Evolutionary conservation across 2,329 filamentous ascomycete species (phyloP).

Genomic region (Chalaropsis thielavioides): DNA sequence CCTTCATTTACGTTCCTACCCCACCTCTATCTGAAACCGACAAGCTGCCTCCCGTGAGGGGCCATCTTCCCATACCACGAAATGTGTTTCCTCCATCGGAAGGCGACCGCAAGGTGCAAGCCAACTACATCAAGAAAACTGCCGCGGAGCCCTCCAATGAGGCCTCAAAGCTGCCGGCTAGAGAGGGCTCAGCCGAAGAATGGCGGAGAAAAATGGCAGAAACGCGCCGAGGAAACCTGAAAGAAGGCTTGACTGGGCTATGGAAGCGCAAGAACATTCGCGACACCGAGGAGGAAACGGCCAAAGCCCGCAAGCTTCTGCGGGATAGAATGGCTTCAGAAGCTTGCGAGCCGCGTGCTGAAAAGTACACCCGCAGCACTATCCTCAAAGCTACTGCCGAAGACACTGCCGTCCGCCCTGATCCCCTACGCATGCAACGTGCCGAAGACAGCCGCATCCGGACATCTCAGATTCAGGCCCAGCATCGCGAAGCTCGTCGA

Average conservation of each 20-base stretch:
- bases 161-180: conserved; percentile 26
- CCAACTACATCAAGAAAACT: conserved; percentile 45
- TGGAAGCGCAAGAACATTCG: conserved; percentile 45
- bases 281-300: conserved; percentile 25
- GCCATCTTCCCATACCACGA: conserved; percentile 69
- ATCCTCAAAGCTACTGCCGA: conserved; percentile 39
- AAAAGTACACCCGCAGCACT: conserved; percentile 57
- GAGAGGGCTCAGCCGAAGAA: conserved; percentile 26
- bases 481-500: conserved; percentile 45
- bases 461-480: conserved; percentile 31
- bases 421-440: conserved; percentile 47
- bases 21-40: conserved; percentile 50
- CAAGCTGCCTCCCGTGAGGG: conserved; percentile 43
- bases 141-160: conserved; percentile 39
- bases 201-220: conserved; percentile 66
- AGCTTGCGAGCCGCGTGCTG: conserved; percentile 59
- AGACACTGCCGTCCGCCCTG: conserved; percentile 39
- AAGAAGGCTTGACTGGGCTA: conserved; percentile 54
- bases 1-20: conserved; percentile 68
- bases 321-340: conserved; percentile 35
- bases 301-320: conserved; percentile 34
- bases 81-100: conserved; percentile 53
- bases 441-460: conserved; percentile 31
- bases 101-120: conserved; percentile 44
- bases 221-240: conserved; percentile 55